Evolutionary conservation across 2,329 filamentous ascomycete species (phyloP).

Genomic region (Ophiocordyceps sinensis): DNA sequence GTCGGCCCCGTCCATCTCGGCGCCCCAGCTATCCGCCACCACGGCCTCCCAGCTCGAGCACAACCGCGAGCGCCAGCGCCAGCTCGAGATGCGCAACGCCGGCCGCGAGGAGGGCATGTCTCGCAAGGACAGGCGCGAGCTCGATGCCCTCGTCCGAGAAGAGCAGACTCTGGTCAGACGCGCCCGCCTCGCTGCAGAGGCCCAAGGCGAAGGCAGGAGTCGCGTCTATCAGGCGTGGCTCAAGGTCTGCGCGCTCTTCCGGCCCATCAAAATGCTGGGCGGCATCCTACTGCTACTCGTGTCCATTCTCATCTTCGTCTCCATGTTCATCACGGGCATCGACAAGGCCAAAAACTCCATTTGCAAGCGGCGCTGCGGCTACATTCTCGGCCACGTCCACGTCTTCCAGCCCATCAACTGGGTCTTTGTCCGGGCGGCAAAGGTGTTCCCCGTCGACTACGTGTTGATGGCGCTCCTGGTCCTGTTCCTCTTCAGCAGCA

Average conservation of each 20-base stretch:
- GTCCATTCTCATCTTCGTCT: conserved; percentile 65
- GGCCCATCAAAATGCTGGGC: conserved; percentile 76
- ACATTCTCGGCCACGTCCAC: conserved; percentile 74
- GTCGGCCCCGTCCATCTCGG: conserved; percentile 73
- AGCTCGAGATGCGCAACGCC: conserved; percentile 73
- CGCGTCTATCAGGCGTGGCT: conserved; percentile 63
- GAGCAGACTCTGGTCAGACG: conserved; percentile 85
- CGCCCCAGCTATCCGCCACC: conserved; percentile 60
- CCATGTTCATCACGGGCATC: conserved; percentile 89
- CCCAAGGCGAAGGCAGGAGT: conserved; percentile 61
- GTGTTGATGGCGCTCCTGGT: conserved; percentile 74
- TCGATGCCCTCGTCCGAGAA: conserved; percentile 76
- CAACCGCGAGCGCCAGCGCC: conserved; percentile 83
- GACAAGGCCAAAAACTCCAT: conserved; percentile 94
- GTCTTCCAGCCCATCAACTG: conserved; percentile 94
- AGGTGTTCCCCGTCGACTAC: conserved; percentile 84
- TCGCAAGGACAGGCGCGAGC: conserved; percentile 73
- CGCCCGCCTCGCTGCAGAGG: conserved; percentile 74
- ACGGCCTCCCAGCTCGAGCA: conserved; percentile 69
- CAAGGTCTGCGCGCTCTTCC: conserved; percentile 67
- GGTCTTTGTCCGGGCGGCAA: conserved; percentile 60
- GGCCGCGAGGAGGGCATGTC: conserved; percentile 63
- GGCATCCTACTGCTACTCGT: conserved; percentile 66
- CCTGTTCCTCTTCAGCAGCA: conserved; percentile 76
- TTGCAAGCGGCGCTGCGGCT: conserved; percentile 82